Conservation (phyloP, 768 basidiomycete species). For the Leucosporidium yakuticum region DNA sequence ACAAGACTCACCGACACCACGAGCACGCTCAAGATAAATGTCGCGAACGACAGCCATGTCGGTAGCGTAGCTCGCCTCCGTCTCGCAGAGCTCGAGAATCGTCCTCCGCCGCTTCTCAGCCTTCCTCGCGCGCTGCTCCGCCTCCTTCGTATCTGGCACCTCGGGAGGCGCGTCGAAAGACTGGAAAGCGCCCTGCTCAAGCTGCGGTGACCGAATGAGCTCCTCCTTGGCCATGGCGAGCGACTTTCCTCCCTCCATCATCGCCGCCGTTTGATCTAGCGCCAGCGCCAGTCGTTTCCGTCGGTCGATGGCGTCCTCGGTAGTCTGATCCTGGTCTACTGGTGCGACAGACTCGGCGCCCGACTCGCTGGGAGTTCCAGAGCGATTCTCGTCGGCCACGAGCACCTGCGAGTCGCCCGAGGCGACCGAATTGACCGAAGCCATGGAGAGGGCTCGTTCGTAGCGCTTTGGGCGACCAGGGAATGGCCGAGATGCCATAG, state of each 20-base stretch:
- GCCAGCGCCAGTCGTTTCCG: slow-evolving; percentile 23
- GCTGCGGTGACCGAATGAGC: not conserved
- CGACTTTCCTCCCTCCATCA: slow-evolving; percentile 35
- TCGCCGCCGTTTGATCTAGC: slow-evolving; percentile 25
- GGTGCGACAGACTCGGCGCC: not conserved
- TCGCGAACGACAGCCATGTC: slow-evolving; percentile 96
- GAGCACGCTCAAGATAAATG: slow-evolving; percentile 40
- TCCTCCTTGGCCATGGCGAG: slow-evolving; percentile 24
- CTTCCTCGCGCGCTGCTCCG: slow-evolving; percentile 4
- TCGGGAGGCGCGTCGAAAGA: not conserved
- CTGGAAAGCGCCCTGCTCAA: not conserved
- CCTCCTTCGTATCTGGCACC: not conserved
- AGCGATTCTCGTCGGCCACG: no score
- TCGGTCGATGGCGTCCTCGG: slow-evolving; percentile 5
- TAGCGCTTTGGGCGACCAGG: no score
- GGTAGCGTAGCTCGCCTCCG: slow-evolving; percentile 92
- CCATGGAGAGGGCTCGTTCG: no score
- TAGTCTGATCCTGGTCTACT: not conserved
- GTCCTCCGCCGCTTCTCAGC: slow-evolving; percentile 22
- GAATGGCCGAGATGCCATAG: no score
- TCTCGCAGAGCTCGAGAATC: slow-evolving; percentile 83
- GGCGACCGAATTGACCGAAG: no score
- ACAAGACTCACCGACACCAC: slow-evolving; percentile 20
- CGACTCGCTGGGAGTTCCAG: no score
- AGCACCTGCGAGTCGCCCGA: no score